Conservation (phyloP, 2,329 filamentous ascomycete genomes). For the Penicillium hordei region DNA sequence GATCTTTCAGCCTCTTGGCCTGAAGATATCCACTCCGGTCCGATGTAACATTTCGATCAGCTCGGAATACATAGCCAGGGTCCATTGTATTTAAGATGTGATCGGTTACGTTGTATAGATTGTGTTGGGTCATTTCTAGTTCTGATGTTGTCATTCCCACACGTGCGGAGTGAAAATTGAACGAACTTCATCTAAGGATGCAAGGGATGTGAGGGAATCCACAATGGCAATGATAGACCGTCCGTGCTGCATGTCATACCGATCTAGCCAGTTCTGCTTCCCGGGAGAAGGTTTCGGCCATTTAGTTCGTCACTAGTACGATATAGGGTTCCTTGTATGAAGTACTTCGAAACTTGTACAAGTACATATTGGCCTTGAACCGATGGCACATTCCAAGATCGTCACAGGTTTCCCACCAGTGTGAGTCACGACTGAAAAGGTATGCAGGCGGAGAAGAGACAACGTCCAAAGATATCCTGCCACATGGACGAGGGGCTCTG, state of each 20-base stretch:
- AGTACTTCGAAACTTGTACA: constrained; percentile 1
- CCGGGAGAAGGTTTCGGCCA: neutral
- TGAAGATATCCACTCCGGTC: neutral
- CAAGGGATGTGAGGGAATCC: constrained; percentile 20
- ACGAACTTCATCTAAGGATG: constrained; percentile 6
- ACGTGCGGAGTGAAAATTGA: constrained; percentile 14
- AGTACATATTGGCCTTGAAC: neutral
- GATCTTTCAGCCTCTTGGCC: constrained; percentile 1
- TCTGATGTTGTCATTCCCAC: neutral
- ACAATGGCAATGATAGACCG: constrained; percentile 16
- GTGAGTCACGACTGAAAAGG: constrained; percentile 2
- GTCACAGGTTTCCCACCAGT: neutral
- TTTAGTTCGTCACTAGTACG: neutral
- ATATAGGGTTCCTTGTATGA: neutral
- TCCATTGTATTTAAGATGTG: neutral
- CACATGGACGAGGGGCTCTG: constrained; percentile 16
- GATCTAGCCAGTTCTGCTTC: constrained; percentile 11
- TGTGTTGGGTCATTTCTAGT: neutral
- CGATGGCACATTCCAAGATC: neutral
- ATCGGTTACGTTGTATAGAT: neutral
- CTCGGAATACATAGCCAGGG: neutral
- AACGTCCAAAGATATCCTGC: constrained; percentile 18
- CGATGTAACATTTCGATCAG: neutral
- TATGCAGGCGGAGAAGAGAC: constrained; percentile 11
- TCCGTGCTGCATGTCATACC: constrained; percentile 27